Evolutionary conservation across 2,329 filamentous ascomycete species (phyloP), one percentile per base, ranked within the genome.

Genomic region (Penicillium polonicum): DNA sequence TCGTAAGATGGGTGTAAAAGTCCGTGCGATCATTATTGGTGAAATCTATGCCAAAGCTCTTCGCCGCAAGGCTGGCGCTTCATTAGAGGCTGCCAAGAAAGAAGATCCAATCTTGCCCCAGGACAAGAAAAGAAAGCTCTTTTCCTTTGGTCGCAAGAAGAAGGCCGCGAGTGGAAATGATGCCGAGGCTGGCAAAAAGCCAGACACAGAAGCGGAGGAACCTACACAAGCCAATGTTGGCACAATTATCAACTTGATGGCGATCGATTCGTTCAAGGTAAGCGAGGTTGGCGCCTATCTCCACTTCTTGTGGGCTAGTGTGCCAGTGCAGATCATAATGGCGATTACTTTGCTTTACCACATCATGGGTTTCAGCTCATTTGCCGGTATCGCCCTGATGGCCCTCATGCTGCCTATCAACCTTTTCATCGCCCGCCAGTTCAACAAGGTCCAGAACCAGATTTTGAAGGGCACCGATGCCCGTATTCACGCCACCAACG

Each of bases 161-260:
- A 71, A 74, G 57, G 60, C 58, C 17, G 54, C 64, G 5, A 63
- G 58, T 49, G 62, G 65, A 27, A 66, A 69, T 31, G 64, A 68
- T 31, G 25, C 67, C 53, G 67, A 74, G 41, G 57, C 62, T 36
- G 63, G 52, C 17, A 38, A 48, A 5, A 66, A 67, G 42, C 58
- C 63, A 8, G 57, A 60, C 5, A 41, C 60, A 9, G 48, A 63
- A 19, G 9, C 48, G 19, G 68, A 67, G 35, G 68, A 70, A n/a
- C 57, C 91, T 60, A 84, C 88, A 57, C 91, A 96, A 77, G 93
- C 92, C 39, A 97, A 94, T 60, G 83, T 95, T 50, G 94, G 95
- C 61, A 96, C 94, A n/a, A 97, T 99, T 69, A 99, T 99, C 79
- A 99, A 97, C 74, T 81, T 99, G 64, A 99, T 99, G 94, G 95